These are phyloP conservation scores for Cladosporium sp. DNA, from an alignment of 2,329 filamentous ascomycete genomes.

Conservation along the genomic window DNA sequence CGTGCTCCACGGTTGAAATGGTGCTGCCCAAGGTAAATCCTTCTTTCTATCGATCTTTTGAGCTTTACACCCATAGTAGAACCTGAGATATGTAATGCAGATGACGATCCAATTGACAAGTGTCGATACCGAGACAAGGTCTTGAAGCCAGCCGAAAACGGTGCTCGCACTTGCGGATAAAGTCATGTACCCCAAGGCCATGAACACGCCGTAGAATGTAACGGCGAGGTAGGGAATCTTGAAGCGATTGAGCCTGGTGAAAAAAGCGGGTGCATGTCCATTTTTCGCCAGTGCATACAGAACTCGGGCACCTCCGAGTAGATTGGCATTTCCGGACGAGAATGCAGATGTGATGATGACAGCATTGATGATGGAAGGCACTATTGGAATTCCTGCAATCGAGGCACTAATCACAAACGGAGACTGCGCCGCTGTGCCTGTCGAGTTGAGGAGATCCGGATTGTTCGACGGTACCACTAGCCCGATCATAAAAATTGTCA, in stretches of 20 bases:
- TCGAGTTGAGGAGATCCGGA: conserved; percentile 22
- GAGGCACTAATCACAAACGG: conserved; percentile 58
- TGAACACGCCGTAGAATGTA: conserved; percentile 22
- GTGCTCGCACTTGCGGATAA: no score
- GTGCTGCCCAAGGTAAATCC: conserved; percentile 45
- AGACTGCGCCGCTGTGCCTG: conserved; percentile 37
- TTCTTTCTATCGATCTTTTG: conserved; percentile 45
- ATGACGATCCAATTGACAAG: conserved; percentile 40
- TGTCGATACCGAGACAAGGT: conserved; percentile 35
- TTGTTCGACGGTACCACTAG: conserved; percentile 40
- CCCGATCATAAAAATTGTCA: conserved; percentile 35
- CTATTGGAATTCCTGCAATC: conserved; percentile 54
- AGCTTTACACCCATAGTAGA: conserved; percentile 50
- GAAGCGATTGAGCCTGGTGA: conserved; percentile 38
- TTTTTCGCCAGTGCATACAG: conserved; percentile 56
- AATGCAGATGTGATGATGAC: conserved; percentile 63
- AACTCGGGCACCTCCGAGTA: conserved; percentile 50
- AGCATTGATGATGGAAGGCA: conserved; percentile 64
- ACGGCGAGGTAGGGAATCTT: conserved; percentile 40
- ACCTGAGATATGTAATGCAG: conserved; percentile 47
- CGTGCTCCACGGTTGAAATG: conserved; percentile 49
- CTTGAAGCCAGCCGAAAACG: conserved; percentile 39
- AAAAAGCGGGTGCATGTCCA: conserved; percentile 57
- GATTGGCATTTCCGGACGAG: conserved; percentile 52
- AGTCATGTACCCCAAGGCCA: no score